Base-by-base conservation (phyloP, 352 stramenopile species). In the Halophytophthora polymorphica region DNA sequence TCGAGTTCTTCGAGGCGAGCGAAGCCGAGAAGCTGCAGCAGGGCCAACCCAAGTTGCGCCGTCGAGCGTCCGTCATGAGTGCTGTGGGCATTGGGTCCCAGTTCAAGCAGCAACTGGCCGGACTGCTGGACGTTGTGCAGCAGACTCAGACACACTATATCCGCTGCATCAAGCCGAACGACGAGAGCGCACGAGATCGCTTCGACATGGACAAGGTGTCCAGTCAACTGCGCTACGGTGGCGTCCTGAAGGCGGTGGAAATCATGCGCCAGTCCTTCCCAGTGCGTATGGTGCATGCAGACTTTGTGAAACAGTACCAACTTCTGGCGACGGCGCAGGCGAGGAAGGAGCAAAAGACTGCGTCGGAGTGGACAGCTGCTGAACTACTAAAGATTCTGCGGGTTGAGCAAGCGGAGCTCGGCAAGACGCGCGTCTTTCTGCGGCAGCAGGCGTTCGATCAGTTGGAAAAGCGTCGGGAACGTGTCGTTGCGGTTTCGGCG, bases 91-190 rank as follows among this genome's bases (percentile, higher is more conserved):
- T 98, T 43, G 92, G 84, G 19, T 96, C 86, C 35, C 86, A 98
- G 58, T 98, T 98, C 61, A 92, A 90, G 41, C 75, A 87, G 29
- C 95, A 98, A 52, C 74, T 99, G 14, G 88, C 90, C 21, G 80
- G 81, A 25, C 76, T 99, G 14, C 79, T 98, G 19, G 70, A 91
- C 18, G 84, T 95, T 12, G 97, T 99, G 23, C 89, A 98, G 23
- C 73, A 87, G 46, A 99, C 96, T 5, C 72, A 95, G 46, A 97
- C 96, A 28, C 96, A 99, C 68, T 99, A 98, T 67, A 97, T 99
- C 59, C 90, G 97, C 25, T 99, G 97, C 65, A 88, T 99, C 40
- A 99, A 99, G 71, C 97, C 97, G 17, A 99, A 99, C 62, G 93
- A 98, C 61, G 69, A 83, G 35, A 96, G 98, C 54, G 73, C 74